phyloP scores from a whole-genome alignment of 208 protist species.

The Angomonas ambiguus region DNA sequence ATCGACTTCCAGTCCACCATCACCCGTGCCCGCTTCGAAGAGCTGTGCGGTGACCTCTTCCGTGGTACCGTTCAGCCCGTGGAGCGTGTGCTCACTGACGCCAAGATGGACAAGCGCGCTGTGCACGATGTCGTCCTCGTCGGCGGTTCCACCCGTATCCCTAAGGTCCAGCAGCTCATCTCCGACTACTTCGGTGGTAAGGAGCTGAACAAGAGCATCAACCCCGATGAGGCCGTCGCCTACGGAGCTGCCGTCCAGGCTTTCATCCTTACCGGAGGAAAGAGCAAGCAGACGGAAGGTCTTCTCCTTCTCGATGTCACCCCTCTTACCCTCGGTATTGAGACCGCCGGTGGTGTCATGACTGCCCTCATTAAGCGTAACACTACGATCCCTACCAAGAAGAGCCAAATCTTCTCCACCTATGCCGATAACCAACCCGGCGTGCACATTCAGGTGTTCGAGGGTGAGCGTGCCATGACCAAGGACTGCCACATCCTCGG shows the following conservation, averaged over 20 bases:
- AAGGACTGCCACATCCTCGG: conserved; percentile 92
- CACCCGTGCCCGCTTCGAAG: conserved; percentile 98
- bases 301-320: conserved; percentile 84
- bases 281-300: conserved; percentile 59
- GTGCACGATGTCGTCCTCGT: conserved; percentile 95
- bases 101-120: conserved; percentile 78
- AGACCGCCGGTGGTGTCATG: conserved; percentile 93
- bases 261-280: conserved; percentile 85
- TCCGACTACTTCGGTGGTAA: conserved; percentile 93
- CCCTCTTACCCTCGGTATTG: conserved; percentile 93
- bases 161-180: conserved; percentile 96
- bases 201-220: conserved; percentile 91
- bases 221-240: conserved; percentile 92
- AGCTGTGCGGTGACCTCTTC: conserved; percentile 92
- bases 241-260: conserved; percentile 97
- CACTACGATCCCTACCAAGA: conserved; percentile 76
- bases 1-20: conserved; percentile 96
- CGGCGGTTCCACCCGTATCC: conserved; percentile 96
- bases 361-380: conserved; percentile 86
- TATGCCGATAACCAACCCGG: conserved; percentile 80
- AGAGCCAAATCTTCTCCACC: conserved; percentile 86
- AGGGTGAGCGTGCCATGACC: conserved; percentile 92
- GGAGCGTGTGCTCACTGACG: conserved; percentile 83
- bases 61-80: conserved; percentile 75
- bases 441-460: conserved; percentile 93